Evolutionary conservation across 176 grass and related monocot species (phyloP).

Genomic region (Ananas comosus): DNA sequence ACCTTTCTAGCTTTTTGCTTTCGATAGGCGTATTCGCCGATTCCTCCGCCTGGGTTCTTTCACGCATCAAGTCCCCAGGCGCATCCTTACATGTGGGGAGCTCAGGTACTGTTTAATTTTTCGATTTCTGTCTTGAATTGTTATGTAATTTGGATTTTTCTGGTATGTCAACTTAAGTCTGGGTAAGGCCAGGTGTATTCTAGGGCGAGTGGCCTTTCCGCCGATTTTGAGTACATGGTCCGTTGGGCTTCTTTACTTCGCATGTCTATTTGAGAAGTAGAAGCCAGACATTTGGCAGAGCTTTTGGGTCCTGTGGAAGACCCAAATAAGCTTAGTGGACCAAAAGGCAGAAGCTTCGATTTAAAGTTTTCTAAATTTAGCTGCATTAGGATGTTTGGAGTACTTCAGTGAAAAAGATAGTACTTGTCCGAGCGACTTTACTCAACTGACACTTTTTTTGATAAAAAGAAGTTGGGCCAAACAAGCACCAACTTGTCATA

Average conservation of each 20-base stretch:
- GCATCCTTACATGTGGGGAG: conserved; percentile 97
- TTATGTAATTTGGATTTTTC: background rate
- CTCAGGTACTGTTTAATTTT: conserved; percentile 45
- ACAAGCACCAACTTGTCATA: no score
- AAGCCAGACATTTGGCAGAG: no score
- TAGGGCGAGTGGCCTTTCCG: no score
- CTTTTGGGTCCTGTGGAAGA: background rate
- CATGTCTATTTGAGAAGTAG: no score
- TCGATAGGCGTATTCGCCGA: conserved; percentile 65
- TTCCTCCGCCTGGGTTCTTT: conserved; percentile 88
- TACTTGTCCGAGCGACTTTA: no score
- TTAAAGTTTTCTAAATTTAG: no score
- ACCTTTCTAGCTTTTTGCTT: conserved; percentile 3
- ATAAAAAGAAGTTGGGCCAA: no score
- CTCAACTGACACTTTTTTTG: no score
- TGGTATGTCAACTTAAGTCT: background rate
- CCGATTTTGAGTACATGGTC: no score
- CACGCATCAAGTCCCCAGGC: conserved; percentile 66
- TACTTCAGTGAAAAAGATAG: background rate
- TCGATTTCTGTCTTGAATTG: conserved; percentile 2
- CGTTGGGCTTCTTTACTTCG: no score
- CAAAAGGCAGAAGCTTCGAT: no score
- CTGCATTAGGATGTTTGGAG: no score
- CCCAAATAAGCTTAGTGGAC: background rate
- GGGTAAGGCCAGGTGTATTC: background rate